Evolutionary conservation across 1,284 basidiomycete genomes (phyloP).

Genomic region (Irpex sp.): DNA sequence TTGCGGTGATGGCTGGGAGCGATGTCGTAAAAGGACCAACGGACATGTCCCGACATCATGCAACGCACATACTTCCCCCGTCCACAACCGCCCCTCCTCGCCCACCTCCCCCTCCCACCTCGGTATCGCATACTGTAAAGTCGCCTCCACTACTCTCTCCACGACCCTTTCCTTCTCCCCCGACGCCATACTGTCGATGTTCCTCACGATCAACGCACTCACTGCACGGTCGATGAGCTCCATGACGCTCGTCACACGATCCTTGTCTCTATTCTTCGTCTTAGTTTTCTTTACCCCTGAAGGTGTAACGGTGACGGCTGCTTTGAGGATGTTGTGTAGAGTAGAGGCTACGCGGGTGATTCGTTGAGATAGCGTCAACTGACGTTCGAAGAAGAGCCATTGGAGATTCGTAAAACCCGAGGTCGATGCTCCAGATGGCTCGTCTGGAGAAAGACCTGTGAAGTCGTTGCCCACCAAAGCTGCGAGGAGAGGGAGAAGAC

Average conservation of each 20-base stretch:
- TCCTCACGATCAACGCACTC: constrained; percentile 50
- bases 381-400: constrained; percentile 63
- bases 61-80: constrained; percentile 52
- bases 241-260: constrained; percentile 56
- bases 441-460: constrained; percentile 32
- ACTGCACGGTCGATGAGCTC: constrained; percentile 71
- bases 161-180: constrained; percentile 64
- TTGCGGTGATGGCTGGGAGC: constrained; percentile 23
- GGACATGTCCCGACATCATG: constrained; percentile 54
- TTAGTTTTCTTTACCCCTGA: constrained; percentile 43
- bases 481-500: constrained; percentile 80
- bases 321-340: constrained; percentile 48
- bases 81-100: constrained; percentile 37
- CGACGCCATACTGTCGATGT: constrained; percentile 42
- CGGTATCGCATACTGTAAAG: constrained; percentile 73
- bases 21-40: constrained; percentile 48
- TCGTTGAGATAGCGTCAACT: constrained; percentile 51
- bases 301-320: constrained; percentile 26
- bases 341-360: constrained; percentile 55
- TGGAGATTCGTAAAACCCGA: constrained; percentile 39
- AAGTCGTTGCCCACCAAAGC: constrained; percentile 88
- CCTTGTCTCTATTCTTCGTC: constrained; percentile 43
- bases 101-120: constrained; percentile 40
- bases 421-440: constrained; percentile 22
- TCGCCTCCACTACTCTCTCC: constrained; percentile 67